A percentile compares a stretch with the other conserved stretches of the same genome.
phyloP scores from a whole-genome alignment of 2,329 filamentous ascomycete genomes.

The Aspergillus brunneoviolaceus region DNA sequence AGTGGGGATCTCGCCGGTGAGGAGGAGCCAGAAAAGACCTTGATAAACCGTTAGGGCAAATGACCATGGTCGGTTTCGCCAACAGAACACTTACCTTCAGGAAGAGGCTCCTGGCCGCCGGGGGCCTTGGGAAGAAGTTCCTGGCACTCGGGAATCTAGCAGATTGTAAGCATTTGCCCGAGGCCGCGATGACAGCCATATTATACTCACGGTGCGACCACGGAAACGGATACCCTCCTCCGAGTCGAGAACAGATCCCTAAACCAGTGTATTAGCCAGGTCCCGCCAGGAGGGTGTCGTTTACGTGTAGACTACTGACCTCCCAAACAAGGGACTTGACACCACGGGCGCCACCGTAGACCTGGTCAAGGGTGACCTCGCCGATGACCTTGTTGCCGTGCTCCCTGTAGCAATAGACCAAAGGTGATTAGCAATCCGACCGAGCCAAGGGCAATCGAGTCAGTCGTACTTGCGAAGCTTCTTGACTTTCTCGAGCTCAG shows the following conservation, averaged over 20 bases:
- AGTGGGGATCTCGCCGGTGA: slow-evolving; percentile 95
- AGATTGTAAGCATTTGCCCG: slow-evolving; percentile 23
- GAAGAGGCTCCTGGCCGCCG: slow-evolving; percentile 93
- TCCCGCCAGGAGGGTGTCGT: neutral
- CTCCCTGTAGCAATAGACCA: slow-evolving; percentile 60
- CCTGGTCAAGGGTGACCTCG: slow-evolving; percentile 98
- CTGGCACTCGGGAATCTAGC: slow-evolving; percentile 92
- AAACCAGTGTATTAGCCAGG: slow-evolving; percentile 15
- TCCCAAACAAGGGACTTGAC: slow-evolving; percentile 99
- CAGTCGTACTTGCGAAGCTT: slow-evolving; percentile 82
- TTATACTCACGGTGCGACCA: slow-evolving; percentile 73
- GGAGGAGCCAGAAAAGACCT: slow-evolving; percentile 99
- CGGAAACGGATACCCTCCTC: slow-evolving; percentile 99
- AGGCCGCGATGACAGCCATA: neutral
- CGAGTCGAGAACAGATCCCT: slow-evolving; percentile 91
- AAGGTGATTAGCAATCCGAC: slow-evolving; percentile 20
- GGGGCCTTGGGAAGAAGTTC: slow-evolving; percentile 94
- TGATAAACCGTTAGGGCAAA: slow-evolving; percentile 9
- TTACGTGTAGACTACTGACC: slow-evolving; percentile 41
- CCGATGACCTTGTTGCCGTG: slow-evolving; percentile 93
- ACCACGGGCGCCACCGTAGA: slow-evolving; percentile 97
- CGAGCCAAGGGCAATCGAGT: neutral
- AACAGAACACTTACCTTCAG: slow-evolving; percentile 65
- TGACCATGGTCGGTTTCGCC: neutral
- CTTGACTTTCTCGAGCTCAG: slow-evolving; percentile 99